phyloP scores from a whole-genome alignment of 495 filamentous ascomycete genomes.

The Parathielavia hyrcaniae region DNA sequence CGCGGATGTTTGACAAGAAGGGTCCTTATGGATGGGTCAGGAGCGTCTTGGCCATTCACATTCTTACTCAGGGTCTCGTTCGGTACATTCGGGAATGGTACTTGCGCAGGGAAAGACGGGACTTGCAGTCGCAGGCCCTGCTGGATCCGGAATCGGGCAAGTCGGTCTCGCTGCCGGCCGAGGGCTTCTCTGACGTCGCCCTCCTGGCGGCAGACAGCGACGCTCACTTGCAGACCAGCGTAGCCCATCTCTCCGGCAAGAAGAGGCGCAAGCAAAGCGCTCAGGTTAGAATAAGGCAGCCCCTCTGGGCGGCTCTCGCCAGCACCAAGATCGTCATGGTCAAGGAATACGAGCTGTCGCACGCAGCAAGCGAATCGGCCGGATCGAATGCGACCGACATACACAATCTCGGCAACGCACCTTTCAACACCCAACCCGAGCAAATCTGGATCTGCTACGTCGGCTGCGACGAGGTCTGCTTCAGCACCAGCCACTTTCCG shows the following conservation, averaged over 20 bases:
- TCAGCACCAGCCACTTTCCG: conserved; percentile 65
- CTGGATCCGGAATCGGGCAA: conserved; percentile 47
- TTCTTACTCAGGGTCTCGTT: conserved; percentile 73
- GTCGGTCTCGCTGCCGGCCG: conserved; percentile 26
- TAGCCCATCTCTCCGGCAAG: conserved; percentile 50
- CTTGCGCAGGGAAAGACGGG: conserved; percentile 46
- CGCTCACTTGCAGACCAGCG: conserved; percentile 30
- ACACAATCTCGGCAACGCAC: conserved; percentile 71
- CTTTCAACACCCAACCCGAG: conserved; percentile 62
- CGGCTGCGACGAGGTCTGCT: conserved; percentile 73
- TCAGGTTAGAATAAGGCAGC: conserved; percentile 81
- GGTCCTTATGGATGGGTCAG: conserved; percentile 48
- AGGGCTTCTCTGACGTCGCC: conserved; percentile 37
- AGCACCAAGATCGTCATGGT: conserved; percentile 91
- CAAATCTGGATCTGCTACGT: conserved; percentile 85
- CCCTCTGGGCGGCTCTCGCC: conserved; percentile 88
- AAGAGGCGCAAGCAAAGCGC: conserved; percentile 85
- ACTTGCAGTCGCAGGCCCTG: conserved; percentile 40
- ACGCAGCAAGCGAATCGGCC: conserved; percentile 65
- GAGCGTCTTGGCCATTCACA: conserved; percentile 74
- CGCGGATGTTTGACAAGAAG: conserved; percentile 42
- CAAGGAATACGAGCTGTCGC: conserved; percentile 85
- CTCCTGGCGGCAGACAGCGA: conserved; percentile 45
- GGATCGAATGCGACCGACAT: conserved; percentile 70
- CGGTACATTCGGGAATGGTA: conserved; percentile 58